Conservation (phyloP, 257 asterid species). For the Jaltomata sinuosa region DNA sequence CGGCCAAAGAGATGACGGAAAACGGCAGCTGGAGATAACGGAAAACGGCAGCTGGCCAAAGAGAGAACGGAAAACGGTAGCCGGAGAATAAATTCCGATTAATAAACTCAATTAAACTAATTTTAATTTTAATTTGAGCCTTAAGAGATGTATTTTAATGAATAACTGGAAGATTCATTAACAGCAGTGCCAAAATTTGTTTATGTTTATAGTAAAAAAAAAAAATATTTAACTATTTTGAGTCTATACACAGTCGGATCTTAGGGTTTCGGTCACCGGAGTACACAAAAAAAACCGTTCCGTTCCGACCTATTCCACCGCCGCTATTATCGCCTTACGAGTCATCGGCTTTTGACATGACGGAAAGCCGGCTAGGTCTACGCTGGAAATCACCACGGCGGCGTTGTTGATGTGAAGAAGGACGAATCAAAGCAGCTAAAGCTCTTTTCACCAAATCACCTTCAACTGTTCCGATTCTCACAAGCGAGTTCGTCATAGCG, state of each 20-base stretch:
- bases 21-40: no score
- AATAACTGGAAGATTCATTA: background rate
- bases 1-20: no score
- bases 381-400: constrained; percentile 35
- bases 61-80: no score
- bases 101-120: background rate
- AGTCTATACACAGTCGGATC: constrained; percentile 9
- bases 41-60: no score
- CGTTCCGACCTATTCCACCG: constrained; percentile 7
- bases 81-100: background rate
- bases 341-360: constrained; percentile 8
- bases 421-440: constrained; percentile 45
- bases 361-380: constrained; percentile 35
- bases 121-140: background rate
- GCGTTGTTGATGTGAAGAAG: constrained; percentile 47
- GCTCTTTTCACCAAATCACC: constrained; percentile 41
- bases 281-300: constrained; percentile 21
- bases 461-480: constrained; percentile 36
- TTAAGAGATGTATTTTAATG: background rate
- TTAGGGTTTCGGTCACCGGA: constrained; percentile 24
- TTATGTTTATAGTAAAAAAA: background rate
- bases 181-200: background rate
- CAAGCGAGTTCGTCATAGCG: constrained; percentile 42
- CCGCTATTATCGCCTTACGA: background rate
- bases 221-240: background rate